Evolutionary conservation across 1,139 yeast genomes (phyloP).

Genomic region (Candida sanyaensis): DNA sequence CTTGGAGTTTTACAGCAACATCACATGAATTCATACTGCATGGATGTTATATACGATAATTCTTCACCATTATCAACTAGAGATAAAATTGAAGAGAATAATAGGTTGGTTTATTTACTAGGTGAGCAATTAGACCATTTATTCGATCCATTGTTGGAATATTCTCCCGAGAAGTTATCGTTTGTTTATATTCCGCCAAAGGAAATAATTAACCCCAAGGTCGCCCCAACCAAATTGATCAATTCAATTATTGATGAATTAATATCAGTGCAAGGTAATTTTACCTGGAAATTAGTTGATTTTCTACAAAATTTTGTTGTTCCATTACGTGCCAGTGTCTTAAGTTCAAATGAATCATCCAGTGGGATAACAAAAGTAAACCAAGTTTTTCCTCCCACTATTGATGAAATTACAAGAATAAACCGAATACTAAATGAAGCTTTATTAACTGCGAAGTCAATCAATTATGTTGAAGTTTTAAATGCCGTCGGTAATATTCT

Average conservation of each 20-base stretch:
- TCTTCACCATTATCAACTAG: slow-evolving; percentile 32
- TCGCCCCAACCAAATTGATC: slow-evolving; percentile 17
- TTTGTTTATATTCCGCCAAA: slow-evolving; percentile 52
- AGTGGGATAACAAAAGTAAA: slow-evolving; percentile 66
- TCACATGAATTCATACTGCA: slow-evolving; percentile 51
- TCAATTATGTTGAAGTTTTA: slow-evolving; percentile 71
- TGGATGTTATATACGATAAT: slow-evolving; percentile 74
- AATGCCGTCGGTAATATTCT: slow-evolving; percentile 78
- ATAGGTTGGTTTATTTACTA: slow-evolving; percentile 67
- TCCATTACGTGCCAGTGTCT: slow-evolving; percentile 71
- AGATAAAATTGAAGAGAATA: slow-evolving; percentile 56
- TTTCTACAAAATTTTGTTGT: slow-evolving; percentile 77
- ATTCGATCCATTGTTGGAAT: slow-evolving; percentile 87
- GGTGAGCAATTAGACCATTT: slow-evolving; percentile 79
- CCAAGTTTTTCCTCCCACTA: slow-evolving; percentile 87
- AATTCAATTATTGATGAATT: slow-evolving; percentile 66
- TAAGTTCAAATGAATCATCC: slow-evolving; percentile 39
- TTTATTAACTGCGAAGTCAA: slow-evolving; percentile 62
- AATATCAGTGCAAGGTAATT: slow-evolving; percentile 68
- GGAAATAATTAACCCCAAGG: slow-evolving; percentile 5
- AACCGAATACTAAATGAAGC: slow-evolving; percentile 83
- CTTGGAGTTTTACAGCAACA: slow-evolving; percentile 66
- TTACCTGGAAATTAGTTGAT: slow-evolving; percentile 68
- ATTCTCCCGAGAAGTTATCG: slow-evolving; percentile 86
- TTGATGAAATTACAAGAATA: slow-evolving; percentile 88